These are phyloP conservation scores for Xylariaceae sp. DNA, from an alignment of 2,329 filamentous ascomycete species.

Conservation along the genomic window DNA sequence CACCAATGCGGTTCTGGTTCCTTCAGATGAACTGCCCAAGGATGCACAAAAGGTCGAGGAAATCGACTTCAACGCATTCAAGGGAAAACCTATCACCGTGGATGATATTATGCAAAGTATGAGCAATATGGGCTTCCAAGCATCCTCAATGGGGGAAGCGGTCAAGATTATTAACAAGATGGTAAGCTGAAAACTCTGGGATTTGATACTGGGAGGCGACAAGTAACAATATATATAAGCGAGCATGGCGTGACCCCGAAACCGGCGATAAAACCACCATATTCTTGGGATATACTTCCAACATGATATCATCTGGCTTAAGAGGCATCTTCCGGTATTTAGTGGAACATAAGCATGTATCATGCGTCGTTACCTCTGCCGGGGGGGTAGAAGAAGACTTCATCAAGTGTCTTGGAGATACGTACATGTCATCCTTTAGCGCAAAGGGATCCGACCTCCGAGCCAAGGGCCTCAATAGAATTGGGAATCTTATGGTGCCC, in stretches of 20 bases:
- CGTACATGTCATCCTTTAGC: conserved; percentile 88
- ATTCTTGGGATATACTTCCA: conserved; percentile 96
- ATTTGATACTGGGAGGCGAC: conserved; percentile 24
- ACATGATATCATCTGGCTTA: conserved; percentile 94
- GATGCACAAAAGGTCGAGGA: conserved; percentile 84
- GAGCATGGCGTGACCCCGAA: conserved; percentile 81
- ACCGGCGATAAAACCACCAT: conserved; percentile 85
- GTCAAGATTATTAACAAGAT: conserved; percentile 94
- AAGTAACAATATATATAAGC: conserved; percentile 51
- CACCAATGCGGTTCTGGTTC: conserved; percentile 82
- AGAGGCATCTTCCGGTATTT: conserved; percentile 91
- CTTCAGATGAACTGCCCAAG: conserved; percentile 81
- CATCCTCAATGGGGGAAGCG: conserved; percentile 75
- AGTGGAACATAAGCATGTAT: conserved; percentile 90
- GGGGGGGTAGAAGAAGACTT: conserved; percentile 97
- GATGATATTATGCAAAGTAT: conserved; percentile 84
- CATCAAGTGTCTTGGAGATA: conserved; percentile 96
- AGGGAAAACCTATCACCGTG: conserved; percentile 77
- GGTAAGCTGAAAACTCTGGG: conserved; percentile 60
- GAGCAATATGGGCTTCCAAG: conserved; percentile 85
- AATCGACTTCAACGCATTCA: conserved; percentile 88
- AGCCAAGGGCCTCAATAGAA: conserved; percentile 87
- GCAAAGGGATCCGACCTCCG: conserved; percentile 79
- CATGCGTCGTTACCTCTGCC: conserved; percentile 91
- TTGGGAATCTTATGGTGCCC: conserved; percentile 93